A percentile compares a stretch with the other conserved stretches of the same genome.
Evolutionary conservation across 106 monocot genomes (phyloP).

Genomic region (Gastrodia elata): DNA sequence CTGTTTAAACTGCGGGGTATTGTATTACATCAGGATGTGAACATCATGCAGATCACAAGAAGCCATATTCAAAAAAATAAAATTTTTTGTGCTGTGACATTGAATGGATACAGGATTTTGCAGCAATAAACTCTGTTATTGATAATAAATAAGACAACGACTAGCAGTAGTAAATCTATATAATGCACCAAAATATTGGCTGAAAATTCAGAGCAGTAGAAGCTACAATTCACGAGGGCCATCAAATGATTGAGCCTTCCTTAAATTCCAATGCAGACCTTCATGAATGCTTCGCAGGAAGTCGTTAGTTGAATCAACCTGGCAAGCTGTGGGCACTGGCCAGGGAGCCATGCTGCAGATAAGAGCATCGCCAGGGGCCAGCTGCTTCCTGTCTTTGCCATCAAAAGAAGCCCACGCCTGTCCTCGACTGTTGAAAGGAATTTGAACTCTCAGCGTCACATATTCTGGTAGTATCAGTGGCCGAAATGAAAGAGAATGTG

Average conservation of each 20-base stretch:
- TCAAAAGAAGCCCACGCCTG: conserved; percentile 98
- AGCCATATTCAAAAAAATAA: not conserved
- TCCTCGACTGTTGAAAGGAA: conserved; percentile 88
- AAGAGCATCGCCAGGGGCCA: conserved; percentile 84
- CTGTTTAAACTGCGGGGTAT: not conserved
- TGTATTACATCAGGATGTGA: not conserved
- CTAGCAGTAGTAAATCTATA: no score
- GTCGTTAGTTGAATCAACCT: conserved; percentile 78
- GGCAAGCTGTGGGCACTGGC: conserved; percentile 96
- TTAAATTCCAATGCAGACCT: conserved; percentile 95
- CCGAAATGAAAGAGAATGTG: conserved; percentile 90
- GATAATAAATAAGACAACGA: not conserved
- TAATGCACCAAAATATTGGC: not conserved
- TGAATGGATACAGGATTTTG: not conserved
- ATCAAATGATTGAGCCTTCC: conserved; percentile 84
- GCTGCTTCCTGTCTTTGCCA: conserved; percentile 80
- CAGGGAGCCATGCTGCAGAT: conserved; percentile 88
- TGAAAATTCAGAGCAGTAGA: not conserved
- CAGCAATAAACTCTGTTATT: no score
- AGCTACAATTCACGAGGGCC: conserved; percentile 44
- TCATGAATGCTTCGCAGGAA: conserved; percentile 94
- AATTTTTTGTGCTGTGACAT: not conserved
- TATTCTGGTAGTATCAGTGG: conserved; percentile 91
- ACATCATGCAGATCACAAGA: not conserved
- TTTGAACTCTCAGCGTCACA: conserved; percentile 75